Evolutionary conservation across 345 rosid genomes (phyloP).

Genomic region (Lepidium aucheri): DNA sequence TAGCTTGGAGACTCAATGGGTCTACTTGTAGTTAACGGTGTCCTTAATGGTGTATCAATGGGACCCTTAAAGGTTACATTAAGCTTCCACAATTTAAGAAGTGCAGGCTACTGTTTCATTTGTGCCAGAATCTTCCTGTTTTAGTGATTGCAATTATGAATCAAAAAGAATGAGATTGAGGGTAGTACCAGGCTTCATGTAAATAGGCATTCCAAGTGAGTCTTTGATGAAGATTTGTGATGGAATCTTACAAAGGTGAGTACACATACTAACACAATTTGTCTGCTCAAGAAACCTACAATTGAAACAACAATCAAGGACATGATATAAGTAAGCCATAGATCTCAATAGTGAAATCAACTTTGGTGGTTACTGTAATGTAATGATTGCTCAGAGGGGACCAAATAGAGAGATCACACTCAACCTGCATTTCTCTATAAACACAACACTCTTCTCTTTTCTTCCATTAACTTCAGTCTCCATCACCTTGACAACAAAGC

Average conservation of each 20-base stretch:
- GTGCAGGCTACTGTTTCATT: slow-evolving; percentile 40
- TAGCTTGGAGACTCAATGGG: slow-evolving; percentile 25
- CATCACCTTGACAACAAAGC: slow-evolving; percentile 14
- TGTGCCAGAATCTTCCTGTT: not conserved
- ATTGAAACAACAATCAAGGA: not conserved
- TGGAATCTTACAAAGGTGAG: slow-evolving; percentile 79
- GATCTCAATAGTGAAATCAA: not conserved
- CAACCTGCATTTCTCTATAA: slow-evolving; percentile 87
- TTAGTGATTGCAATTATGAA: not conserved
- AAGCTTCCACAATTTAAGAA: slow-evolving; percentile 44
- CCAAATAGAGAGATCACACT: slow-evolving; percentile 24
- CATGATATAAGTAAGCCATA: not conserved
- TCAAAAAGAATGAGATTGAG: slow-evolving; percentile 12
- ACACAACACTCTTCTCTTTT: slow-evolving; percentile 72
- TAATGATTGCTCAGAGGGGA: slow-evolving; percentile 36
- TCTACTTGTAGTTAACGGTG: slow-evolving; percentile 43
- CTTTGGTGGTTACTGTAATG: slow-evolving; percentile 25
- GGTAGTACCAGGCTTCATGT: slow-evolving; percentile 75
- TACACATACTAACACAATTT: slow-evolving; percentile 88
- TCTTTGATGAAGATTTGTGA: slow-evolving; percentile 68
- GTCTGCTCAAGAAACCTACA: slow-evolving; percentile 80
- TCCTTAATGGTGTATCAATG: slow-evolving; percentile 49
- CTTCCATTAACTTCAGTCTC: slow-evolving; percentile 73
- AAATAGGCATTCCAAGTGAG: slow-evolving; percentile 76
- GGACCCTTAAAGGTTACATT: slow-evolving; percentile 51